phyloP scores from a whole-genome alignment of 495 filamentous ascomycete genomes.

The Neurospora sp. region DNA sequence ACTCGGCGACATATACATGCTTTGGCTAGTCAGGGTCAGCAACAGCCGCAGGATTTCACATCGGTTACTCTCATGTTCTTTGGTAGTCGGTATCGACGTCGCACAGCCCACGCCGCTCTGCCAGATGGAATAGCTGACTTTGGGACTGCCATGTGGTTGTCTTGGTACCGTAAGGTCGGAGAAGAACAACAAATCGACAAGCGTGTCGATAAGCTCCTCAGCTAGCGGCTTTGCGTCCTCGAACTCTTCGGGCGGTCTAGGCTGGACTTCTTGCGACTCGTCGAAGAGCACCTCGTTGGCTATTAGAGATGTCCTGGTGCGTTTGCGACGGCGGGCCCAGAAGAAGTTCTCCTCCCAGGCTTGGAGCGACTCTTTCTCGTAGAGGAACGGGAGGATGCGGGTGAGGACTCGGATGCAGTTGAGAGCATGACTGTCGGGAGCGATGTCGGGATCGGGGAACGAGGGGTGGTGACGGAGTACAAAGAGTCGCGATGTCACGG shows the following conservation, averaged over 20 bases:
- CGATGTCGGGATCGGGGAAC: constrained; percentile 79
- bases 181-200: constrained; percentile 87
- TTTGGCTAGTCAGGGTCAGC: constrained; percentile 75
- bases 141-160: constrained; percentile 54
- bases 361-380: constrained; percentile 80
- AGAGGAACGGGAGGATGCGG: constrained; percentile 83
- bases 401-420: constrained; percentile 93
- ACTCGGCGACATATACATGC: constrained; percentile 84
- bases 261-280: constrained; percentile 48
- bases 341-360: constrained; percentile 90
- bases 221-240: constrained; percentile 82
- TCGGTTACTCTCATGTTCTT: constrained; percentile 83
- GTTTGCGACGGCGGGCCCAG: constrained; percentile 68
- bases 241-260: constrained; percentile 49
- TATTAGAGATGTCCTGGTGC: constrained; percentile 38
- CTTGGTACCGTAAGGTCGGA: constrained; percentile 75
- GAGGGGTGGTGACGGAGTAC: constrained; percentile 77
- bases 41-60: constrained; percentile 83
- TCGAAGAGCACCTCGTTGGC: constrained; percentile 77
- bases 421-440: constrained; percentile 80
- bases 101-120: constrained; percentile 96
- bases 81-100: constrained; percentile 74
- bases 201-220: constrained; percentile 85
- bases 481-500: constrained; percentile 70
- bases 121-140: constrained; percentile 93